Evolutionary conservation across 129 eudicot species (phyloP).

Genomic region (sunflower (Helianthus annuus)): HanXRQr2.0-SUNRISE NC_035440.2:45827655-45828154

Average conservation of each 20-base stretch:
- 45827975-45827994: too few species aligned
- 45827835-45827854: neutral
- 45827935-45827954: neutral
- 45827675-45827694: neutral
- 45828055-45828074: too few species aligned
- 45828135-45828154: neutral
- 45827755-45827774: neutral
- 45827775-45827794: neutral
- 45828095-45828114: neutral
- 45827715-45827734: neutral
- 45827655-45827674: neutral
- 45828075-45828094: neutral
- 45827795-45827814: neutral
- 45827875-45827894: neutral
- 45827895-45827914: neutral
- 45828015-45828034: neutral
- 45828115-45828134: neutral
- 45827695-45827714: neutral
- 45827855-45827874: neutral
- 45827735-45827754: neutral
- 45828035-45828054: neutral
- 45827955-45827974: neutral
- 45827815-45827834: neutral
- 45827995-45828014: slow-evolving; percentile 2
- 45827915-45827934: neutral